phyloP scores from a whole-genome alignment of 2,329 filamentous ascomycete species.

The Aspergillus luchuensis region DNA sequence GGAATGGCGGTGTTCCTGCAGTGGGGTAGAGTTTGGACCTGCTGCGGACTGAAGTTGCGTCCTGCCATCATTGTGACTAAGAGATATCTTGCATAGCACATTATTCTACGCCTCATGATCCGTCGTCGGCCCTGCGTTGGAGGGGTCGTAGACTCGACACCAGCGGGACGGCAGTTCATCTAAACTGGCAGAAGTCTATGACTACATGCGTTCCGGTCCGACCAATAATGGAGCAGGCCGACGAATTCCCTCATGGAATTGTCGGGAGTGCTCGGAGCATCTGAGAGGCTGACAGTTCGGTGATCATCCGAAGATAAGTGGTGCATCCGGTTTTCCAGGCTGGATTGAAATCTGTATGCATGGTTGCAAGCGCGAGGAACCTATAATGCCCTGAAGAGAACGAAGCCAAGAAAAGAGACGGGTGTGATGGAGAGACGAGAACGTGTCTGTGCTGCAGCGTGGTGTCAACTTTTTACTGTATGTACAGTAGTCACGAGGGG shows the following conservation, averaged over 20 bases:
- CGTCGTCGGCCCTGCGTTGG: not conserved
- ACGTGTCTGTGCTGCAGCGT: constrained; percentile 19
- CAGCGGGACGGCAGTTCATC: not conserved
- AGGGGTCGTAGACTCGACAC: not conserved
- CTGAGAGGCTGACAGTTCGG: constrained; percentile 13
- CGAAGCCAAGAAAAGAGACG: constrained; percentile 21
- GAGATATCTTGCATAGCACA: constrained; percentile 10
- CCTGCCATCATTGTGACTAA: not conserved
- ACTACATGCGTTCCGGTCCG: constrained; percentile 11
- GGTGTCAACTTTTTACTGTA: constrained; percentile 17
- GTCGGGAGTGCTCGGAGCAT: constrained; percentile 20
- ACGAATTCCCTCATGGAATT: constrained; percentile 7
- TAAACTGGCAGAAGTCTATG: not conserved
- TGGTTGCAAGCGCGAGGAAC: constrained; percentile 9
- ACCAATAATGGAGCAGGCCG: constrained; percentile 12
- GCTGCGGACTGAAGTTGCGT: constrained; percentile 4
- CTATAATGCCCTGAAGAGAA: constrained; percentile 15
- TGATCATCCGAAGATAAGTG: constrained; percentile 16
- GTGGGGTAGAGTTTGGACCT: constrained; percentile 12
- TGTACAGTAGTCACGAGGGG: constrained; percentile 14
- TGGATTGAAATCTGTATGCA: constrained; percentile 18
- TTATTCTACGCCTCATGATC: not conserved
- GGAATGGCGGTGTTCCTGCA: constrained; percentile 29
- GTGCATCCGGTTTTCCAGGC: constrained; percentile 16
- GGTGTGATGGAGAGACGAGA: constrained; percentile 10